These are phyloP conservation scores for Austroboletus festivus DNA, from an alignment of 768 basidiomycete genomes.

Conservation along the genomic window DNA sequence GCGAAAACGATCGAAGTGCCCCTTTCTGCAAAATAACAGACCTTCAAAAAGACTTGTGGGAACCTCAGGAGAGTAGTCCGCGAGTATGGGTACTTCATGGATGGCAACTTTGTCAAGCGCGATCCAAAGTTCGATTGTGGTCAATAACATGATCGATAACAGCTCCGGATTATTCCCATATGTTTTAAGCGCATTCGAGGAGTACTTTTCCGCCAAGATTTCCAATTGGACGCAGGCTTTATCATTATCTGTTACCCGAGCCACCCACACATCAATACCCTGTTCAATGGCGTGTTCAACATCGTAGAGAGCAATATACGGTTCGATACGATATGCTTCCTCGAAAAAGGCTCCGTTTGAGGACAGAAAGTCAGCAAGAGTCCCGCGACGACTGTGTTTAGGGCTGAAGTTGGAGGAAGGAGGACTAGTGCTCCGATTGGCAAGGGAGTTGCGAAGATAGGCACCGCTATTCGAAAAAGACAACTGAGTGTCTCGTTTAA, in stretches of 20 bases:
- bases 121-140: not conserved
- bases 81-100: not conserved
- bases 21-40: not conserved
- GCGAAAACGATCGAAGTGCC: not conserved
- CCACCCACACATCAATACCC: slow-evolving; percentile 35
- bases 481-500: not conserved
- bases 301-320: slow-evolving; percentile 26
- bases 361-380: slow-evolving; percentile 1
- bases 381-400: slow-evolving; percentile 1
- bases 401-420: not conserved
- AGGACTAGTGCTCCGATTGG: not conserved
- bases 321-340: slow-evolving; percentile 4
- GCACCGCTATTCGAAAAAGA: not conserved
- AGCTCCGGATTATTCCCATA: not conserved
- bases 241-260: not conserved
- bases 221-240: not conserved
- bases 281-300: slow-evolving; percentile 19
- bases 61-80: not conserved
- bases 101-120: not conserved
- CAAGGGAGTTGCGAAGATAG: not conserved
- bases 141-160: not conserved
- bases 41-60: not conserved
- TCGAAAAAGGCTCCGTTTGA: slow-evolving; percentile 4
- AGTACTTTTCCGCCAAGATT: slow-evolving; percentile 16
- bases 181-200: slow-evolving; percentile 16